Evolutionary conservation across 495 filamentous ascomycete genomes (phyloP), one percentile per base, ranked within the genome.

Genomic region (Talaromyces adpressus): DNA sequence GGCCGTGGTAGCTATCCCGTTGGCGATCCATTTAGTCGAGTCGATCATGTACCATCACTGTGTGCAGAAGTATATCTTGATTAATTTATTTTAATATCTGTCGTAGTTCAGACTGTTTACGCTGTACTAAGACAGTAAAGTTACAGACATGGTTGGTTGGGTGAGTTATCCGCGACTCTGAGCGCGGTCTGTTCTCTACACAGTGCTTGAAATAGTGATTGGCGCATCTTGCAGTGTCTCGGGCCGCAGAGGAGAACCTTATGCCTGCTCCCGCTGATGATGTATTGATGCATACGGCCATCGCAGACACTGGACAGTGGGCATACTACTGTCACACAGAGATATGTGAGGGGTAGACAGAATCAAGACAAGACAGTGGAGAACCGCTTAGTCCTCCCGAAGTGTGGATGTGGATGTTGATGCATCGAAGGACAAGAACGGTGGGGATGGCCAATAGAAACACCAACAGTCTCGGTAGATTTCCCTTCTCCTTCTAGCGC

Each of bases 11-110:
- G 18, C 20, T 25, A 5, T 22, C 9, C 20, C 52, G 49, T 29
- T 56, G 27, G 52, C 52, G 27, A 56, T 56, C 52, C 27, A 56
- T 56, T 29, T 56, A 56, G 52, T 56, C 52, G 52, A 56, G 52
- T 29, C 4, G 52, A 56, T 56, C 52, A 53, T 53, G 49, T 5
- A 41, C 36, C 36, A 41, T 9, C 36, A 9, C 14, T 41, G 36
- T 9, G 30, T 41, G 36, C 36, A 20, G 45, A 49, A 49, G 45
- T 20, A 20, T 20, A 47, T 47, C 41, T 47, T n/a, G 41, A 20
- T 18, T 47, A 18, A 47, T 47, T 7, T 47, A 18, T 18, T 47
- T 47, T 39, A 1, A 4, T 16, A 39, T 39, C 36, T 7, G 36
- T 41, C 9, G 3, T 41, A n/a, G n/a, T 16, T 4, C 36, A 14